Evolutionary conservation across 345 rosid species (phyloP).

Genomic region (Gossypium anomalum): DNA sequence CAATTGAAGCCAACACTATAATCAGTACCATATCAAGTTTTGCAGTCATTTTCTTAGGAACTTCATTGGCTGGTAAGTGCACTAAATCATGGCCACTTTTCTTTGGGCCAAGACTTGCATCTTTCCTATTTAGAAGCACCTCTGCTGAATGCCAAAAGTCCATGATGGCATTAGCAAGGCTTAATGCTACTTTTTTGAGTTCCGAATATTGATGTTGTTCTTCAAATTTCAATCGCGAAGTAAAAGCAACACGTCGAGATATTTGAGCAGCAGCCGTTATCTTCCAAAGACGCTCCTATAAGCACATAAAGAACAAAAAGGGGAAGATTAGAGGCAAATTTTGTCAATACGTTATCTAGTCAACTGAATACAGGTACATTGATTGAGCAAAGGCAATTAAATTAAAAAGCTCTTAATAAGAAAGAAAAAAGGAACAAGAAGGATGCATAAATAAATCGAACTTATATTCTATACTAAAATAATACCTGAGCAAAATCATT

Average conservation of each 20-base stretch:
- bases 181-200: slow-evolving; percentile 57
- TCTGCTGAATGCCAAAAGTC: slow-evolving; percentile 80
- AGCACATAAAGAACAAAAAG: slow-evolving; percentile 11
- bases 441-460: slow-evolving; percentile 19
- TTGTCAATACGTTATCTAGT: not conserved
- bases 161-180: slow-evolving; percentile 74
- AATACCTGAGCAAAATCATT: slow-evolving; percentile 96
- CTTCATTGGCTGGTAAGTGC: slow-evolving; percentile 26
- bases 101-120: slow-evolving; percentile 26
- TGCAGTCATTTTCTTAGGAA: slow-evolving; percentile 28
- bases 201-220: slow-evolving; percentile 43
- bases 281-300: slow-evolving; percentile 97
- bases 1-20: slow-evolving; percentile 9
- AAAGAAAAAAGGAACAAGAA: not conserved
- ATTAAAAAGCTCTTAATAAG: slow-evolving; percentile 12
- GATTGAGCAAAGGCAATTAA: not conserved
- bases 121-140: slow-evolving; percentile 37
- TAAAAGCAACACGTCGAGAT: slow-evolving; percentile 57
- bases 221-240: slow-evolving; percentile 54
- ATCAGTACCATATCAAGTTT: slow-evolving; percentile 35
- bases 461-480: slow-evolving; percentile 14
- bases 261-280: slow-evolving; percentile 92
- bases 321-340: not conserved
- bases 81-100: slow-evolving; percentile 21
- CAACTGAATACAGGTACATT: not conserved